phyloP scores from a whole-genome alignment of 768 basidiomycete genomes.

The Boletus rubropictus region DNA sequence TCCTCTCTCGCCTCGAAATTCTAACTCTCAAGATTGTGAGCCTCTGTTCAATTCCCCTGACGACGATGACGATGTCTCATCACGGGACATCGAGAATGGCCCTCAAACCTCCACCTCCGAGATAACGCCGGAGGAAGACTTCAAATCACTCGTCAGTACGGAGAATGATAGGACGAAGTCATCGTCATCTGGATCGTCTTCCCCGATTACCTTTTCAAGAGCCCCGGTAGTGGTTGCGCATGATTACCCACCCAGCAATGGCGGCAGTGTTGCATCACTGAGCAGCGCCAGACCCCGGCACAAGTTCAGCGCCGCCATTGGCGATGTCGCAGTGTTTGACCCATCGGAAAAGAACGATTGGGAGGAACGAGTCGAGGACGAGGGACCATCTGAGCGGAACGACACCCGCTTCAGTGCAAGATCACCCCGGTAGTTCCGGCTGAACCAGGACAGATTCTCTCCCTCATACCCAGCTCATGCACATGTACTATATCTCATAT shows the following conservation, averaged over 20 bases:
- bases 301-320: constrained; percentile 10
- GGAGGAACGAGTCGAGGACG: constrained; percentile 44
- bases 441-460: not conserved
- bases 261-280: constrained; percentile 33
- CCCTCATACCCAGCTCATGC: constrained; percentile 1
- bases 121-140: constrained; percentile 27
- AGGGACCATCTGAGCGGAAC: constrained; percentile 40
- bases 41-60: constrained; percentile 61
- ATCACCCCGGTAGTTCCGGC: constrained; percentile 12
- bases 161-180: constrained; percentile 15
- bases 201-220: constrained; percentile 10
- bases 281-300: constrained; percentile 23
- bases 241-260: constrained; percentile 55
- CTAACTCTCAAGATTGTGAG: constrained; percentile 44
- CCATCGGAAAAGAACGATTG: constrained; percentile 48
- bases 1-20: constrained; percentile 33
- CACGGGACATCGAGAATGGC: constrained; percentile 45
- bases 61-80: constrained; percentile 38
- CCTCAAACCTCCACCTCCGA: constrained; percentile 33
- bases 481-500: constrained; percentile 17
- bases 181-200: constrained; percentile 11
- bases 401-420: constrained; percentile 29
- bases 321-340: constrained; percentile 15
- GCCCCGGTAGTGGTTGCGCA: constrained; percentile 12
- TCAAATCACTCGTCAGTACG: constrained; percentile 15